Conservation (phyloP, 1,284 basidiomycete species). For the Sanguinoderma infundibulare region DNA sequence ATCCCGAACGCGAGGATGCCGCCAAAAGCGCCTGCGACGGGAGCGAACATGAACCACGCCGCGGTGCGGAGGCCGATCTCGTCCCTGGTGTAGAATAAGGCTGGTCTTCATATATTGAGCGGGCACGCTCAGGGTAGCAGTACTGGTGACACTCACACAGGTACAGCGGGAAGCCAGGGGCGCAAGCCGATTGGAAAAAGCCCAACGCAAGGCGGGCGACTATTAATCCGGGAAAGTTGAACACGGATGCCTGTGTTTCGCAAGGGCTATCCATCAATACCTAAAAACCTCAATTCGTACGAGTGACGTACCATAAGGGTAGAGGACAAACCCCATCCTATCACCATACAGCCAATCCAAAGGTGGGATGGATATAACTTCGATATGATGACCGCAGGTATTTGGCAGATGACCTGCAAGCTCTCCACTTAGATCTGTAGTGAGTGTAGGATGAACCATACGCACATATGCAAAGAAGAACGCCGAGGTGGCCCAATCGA, state of each 20-base stretch:
- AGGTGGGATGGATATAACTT: slow-evolving; percentile 69
- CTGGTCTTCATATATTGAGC: slow-evolving; percentile 44
- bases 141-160: slow-evolving; percentile 52
- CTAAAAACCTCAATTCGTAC: background rate
- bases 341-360: slow-evolving; percentile 68
- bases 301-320: slow-evolving; percentile 61
- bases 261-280: background rate
- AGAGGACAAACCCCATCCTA: slow-evolving; percentile 76
- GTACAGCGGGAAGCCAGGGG: slow-evolving; percentile 76
- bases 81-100: slow-evolving; percentile 70
- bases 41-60: slow-evolving; percentile 80
- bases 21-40: slow-evolving; percentile 79
- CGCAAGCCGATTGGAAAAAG: slow-evolving; percentile 75
- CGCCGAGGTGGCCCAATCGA: slow-evolving; percentile 75
- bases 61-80: slow-evolving; percentile 77
- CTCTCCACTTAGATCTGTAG: too few species aligned
- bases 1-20: slow-evolving; percentile 77
- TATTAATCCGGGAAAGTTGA: slow-evolving; percentile 62
- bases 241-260: slow-evolving; percentile 53
- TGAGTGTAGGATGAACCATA: slow-evolving; percentile 1
- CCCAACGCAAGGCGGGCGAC: slow-evolving; percentile 64
- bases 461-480: slow-evolving; percentile 80
- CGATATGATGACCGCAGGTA: slow-evolving; percentile 67
- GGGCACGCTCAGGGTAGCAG: slow-evolving; percentile 21
- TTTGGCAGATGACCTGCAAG: slow-evolving; percentile 72